Conservation (phyloP, 1,139 yeast species). For the Saccharomycopsis crataegensis region DNA sequence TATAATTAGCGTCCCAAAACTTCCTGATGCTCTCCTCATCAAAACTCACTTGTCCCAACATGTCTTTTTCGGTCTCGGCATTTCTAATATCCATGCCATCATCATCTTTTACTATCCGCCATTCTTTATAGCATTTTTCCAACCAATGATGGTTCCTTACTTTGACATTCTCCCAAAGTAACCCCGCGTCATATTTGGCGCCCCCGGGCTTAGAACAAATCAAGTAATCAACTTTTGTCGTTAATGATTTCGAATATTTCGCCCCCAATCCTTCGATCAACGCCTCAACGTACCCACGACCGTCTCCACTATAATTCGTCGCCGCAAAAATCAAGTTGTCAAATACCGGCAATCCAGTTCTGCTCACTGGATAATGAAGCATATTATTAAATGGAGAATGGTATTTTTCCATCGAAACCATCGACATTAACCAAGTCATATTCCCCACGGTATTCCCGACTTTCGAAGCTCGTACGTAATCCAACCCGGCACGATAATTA, state of each 20-base stretch:
- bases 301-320: constrained; percentile 81
- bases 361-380: constrained; percentile 67
- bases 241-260: constrained; percentile 60
- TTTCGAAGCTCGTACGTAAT: constrained; percentile 35
- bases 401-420: constrained; percentile 52
- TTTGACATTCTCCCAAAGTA: constrained; percentile 49
- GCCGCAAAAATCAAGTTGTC: constrained; percentile 49
- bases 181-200: constrained; percentile 67
- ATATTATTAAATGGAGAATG: constrained; percentile 48
- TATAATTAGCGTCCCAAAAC: constrained; percentile 7
- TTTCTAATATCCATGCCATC: neutral
- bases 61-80: neutral
- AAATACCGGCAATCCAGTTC: constrained; percentile 44
- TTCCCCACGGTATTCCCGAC: constrained; percentile 40
- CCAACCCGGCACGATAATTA: constrained; percentile 50
- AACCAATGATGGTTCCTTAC: constrained; percentile 82
- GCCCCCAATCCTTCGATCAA: constrained; percentile 74
- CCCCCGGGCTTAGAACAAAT: constrained; percentile 67
- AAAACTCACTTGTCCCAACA: constrained; percentile 6
- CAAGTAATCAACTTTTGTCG: constrained; percentile 61
- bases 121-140: constrained; percentile 66
- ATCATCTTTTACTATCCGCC: constrained; percentile 32
- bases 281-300: constrained; percentile 60
- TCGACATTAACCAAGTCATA: constrained; percentile 65
- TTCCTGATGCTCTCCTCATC: constrained; percentile 1